A percentile compares a stretch with the other conserved stretches of the same genome.
phyloP scores from a whole-genome alignment of 129 eudicot species.

The Heracleum sosnowskyi region DNA sequence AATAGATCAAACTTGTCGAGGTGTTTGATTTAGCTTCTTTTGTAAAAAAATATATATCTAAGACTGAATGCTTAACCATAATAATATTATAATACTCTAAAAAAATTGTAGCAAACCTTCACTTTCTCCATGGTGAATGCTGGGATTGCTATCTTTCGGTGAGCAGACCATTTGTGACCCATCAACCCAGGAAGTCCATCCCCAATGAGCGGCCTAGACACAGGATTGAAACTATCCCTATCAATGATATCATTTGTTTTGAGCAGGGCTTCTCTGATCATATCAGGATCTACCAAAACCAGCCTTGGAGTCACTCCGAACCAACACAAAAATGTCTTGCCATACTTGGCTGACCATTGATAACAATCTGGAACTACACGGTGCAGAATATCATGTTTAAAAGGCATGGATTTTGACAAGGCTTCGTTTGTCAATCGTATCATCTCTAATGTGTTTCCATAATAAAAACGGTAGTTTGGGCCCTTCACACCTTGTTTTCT shows the following conservation, averaged over 20 bases:
- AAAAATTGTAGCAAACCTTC: constrained; percentile 15
- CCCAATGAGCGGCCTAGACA: constrained; percentile 23
- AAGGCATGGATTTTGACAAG: constrained; percentile 3
- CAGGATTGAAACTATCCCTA: constrained; percentile 19
- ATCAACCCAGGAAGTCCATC: constrained; percentile 27
- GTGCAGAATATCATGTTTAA: constrained; percentile 19
- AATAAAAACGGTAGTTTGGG: constrained; percentile 21
- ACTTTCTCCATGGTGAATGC: constrained; percentile 33
- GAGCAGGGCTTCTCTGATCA: constrained; percentile 25
- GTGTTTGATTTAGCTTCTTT: too few species aligned
- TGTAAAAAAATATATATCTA: too few species aligned
- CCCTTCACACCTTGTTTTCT: constrained; percentile 26
- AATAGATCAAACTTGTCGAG: too few species aligned
- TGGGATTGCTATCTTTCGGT: constrained; percentile 22
- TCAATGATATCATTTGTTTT: constrained; percentile 10
- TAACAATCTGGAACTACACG: constrained; percentile 24
- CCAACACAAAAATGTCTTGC: constrained; percentile 31
- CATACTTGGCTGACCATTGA: constrained; percentile 28
- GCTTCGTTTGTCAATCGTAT: constrained; percentile 6
- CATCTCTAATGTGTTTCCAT: constrained; percentile 28
- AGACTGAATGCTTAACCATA: too few species aligned
- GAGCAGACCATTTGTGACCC: constrained; percentile 35
- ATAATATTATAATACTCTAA: too few species aligned
- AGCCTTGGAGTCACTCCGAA: constrained; percentile 27
- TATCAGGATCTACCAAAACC: too few species aligned